Evolutionary conservation across 495 filamentous ascomycete species (phyloP), one percentile per base, ranked within the genome.

Genomic region (Penicillium waksmanii): DNA sequence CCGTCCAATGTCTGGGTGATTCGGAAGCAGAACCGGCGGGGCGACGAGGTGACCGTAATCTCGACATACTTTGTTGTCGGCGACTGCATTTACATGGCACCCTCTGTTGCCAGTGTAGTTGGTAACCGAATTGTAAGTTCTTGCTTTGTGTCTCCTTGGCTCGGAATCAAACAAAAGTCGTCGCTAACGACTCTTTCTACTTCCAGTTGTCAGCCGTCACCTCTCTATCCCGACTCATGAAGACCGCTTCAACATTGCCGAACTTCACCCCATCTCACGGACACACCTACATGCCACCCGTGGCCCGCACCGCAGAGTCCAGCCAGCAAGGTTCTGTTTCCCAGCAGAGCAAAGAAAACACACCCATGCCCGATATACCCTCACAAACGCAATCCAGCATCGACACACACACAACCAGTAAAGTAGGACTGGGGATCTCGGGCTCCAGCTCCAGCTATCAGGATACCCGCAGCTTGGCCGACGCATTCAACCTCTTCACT

Each of bases 71-170:
- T 90, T 65, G 80, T 97, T 11, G 82, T 94, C 3, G 91, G 90
- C 2, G 90, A 91, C 65, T 89, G 90, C 62, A 86, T 97, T 44
- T 96, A 93, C 68, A 91, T 93, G 89, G 93, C 95, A 8, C 93
- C 96, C 0, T 87, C 85, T 0, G 75, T 97, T 12, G 84, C 83
- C 1, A 92, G 93, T 67, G 81, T 97, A 1, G 66, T 98, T 12
- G 85, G 85, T 53, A 87, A 86, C 61, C 75, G 91, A 71, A 78
- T 97, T 70, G 91, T 96, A 76, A 34, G 81, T 56, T 31, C 1
- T 31, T 31, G 27, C 27, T 31, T 31, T 9, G 27, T 31, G 3
- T 31, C 27, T 9, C 6, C 27, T 9, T 3, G 27, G 27, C 6
- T 31, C 27, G 27, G 27, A 31, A 31, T 31, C 27, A 31, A 38